These are phyloP conservation scores for Paramecium primaurelia DNA, from an alignment of 73 alveolate genomes.

Conservation along the genomic window DNA sequence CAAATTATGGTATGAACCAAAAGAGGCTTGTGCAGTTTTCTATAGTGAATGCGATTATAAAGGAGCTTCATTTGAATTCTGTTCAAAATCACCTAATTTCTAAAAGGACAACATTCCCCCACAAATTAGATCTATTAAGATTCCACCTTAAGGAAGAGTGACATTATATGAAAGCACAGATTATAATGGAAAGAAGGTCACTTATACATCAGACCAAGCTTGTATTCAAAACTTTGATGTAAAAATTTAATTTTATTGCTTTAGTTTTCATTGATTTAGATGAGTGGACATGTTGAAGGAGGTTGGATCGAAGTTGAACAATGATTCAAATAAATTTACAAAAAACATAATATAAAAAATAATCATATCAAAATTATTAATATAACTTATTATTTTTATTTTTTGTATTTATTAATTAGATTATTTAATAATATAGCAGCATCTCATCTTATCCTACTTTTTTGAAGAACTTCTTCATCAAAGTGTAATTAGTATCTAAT, in stretches of 20 bases:
- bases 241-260: not conserved
- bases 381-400: no score
- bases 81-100: conserved; percentile 39
- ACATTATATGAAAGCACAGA: not conserved
- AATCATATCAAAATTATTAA: not conserved
- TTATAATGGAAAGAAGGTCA: conserved; percentile 28
- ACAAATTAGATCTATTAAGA: not conserved
- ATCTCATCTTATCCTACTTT: no score
- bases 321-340: not conserved
- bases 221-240: conserved; percentile 21
- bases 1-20: conserved; percentile 42
- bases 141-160: conserved; percentile 31
- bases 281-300: not conserved
- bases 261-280: not conserved
- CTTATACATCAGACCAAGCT: not conserved
- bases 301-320: not conserved
- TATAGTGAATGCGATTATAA: conserved; percentile 32
- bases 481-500: no score
- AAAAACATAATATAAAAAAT: not conserved
- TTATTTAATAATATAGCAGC: no score
- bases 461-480: no score
- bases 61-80: conserved; percentile 13
- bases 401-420: no score
- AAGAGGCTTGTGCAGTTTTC: not conserved
- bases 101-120: conserved; percentile 6